These are phyloP conservation scores for Penicillium sp. DNA, from an alignment of 2,329 filamentous ascomycete genomes.

Conservation along the genomic window DNA sequence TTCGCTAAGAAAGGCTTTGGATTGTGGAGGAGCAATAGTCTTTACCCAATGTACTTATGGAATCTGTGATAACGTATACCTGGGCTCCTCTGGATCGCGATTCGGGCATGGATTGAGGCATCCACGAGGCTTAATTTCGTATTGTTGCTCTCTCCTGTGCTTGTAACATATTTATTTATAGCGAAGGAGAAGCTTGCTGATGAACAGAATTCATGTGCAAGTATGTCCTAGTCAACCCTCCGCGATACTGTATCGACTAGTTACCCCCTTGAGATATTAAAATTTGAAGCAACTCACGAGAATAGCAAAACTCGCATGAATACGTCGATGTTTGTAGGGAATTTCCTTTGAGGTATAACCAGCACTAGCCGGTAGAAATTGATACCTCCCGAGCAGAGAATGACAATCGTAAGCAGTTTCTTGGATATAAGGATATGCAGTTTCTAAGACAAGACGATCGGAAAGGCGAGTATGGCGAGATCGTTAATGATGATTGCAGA, in stretches of 20 bases:
- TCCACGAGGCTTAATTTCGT: background rate
- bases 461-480: conserved; percentile 7
- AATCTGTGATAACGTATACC: background rate
- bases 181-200: background rate
- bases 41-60: background rate
- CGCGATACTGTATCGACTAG: background rate
- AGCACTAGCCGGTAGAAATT: conserved; percentile 7
- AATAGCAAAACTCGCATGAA: conserved; percentile 1
- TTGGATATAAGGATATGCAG: conserved; percentile 6
- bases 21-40: background rate
- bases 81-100: background rate
- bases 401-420: conserved; percentile 1
- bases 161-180: background rate
- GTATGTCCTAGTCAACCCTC: conserved; percentile 7
- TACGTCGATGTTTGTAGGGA: background rate
- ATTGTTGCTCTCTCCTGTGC: background rate
- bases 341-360: background rate
- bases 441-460: background rate
- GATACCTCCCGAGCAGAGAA: conserved; percentile 2
- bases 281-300: conserved; percentile 1
- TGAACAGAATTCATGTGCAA: conserved; percentile 8
- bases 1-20: too few relatives aligned
- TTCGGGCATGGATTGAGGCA: background rate
- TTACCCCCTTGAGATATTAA: background rate
- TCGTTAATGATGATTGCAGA: conserved; percentile 7